Evolutionary conservation across 305 asterid genomes (phyloP), one percentile per base, ranked within the genome.

Genomic region (Fraxinus albicans): DNA sequence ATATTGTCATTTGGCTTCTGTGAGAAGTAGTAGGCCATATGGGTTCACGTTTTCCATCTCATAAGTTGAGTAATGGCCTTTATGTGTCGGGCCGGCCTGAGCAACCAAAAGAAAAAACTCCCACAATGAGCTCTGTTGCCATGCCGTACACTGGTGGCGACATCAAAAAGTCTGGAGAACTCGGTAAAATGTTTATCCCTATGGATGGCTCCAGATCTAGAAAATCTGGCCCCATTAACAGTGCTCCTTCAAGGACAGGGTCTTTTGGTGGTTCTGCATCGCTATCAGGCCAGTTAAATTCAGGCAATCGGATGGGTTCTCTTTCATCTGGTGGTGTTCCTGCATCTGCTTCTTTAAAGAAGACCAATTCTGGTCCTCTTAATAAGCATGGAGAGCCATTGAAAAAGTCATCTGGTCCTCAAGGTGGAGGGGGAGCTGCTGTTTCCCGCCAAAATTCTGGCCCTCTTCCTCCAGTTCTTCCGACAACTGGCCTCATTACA

Each of bases 131-230:
- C 40, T 36, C 40, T 2, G 40, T 36, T 36, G 40, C 40, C 40
- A 6, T 36, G 8, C 98, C 98, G 34, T 94, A 94, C 74, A 93
- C 98, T 17, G 98, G 98, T 2, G 98, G 97, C 13, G 98, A 93
- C 78, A 90, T 93, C 67, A 92, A 89, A 81, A 93, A 36, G 40
- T 36, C 1, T 36, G 1, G 8, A 36, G 40, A 36, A 36, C 1
- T 36, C 40, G 8, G 2, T 36, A 36, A 36, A 36, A 6, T 36
- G 2, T 36, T 36, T 36, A 36, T 36, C 40, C 40, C 40, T 36
- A 6, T 36, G 40, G 8, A 36, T 36, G 40, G 8, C 40, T 36
- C 8, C 40, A 36, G 40, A 36, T 36, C 8, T 6, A 36, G 40
- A 36, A 36, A 36, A 36, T 36, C 8, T 36, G 40, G 40, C 4